Evolutionary conservation across 2,329 filamentous ascomycete genomes (phyloP).

Genomic region (Neonectria hederae): DNA sequence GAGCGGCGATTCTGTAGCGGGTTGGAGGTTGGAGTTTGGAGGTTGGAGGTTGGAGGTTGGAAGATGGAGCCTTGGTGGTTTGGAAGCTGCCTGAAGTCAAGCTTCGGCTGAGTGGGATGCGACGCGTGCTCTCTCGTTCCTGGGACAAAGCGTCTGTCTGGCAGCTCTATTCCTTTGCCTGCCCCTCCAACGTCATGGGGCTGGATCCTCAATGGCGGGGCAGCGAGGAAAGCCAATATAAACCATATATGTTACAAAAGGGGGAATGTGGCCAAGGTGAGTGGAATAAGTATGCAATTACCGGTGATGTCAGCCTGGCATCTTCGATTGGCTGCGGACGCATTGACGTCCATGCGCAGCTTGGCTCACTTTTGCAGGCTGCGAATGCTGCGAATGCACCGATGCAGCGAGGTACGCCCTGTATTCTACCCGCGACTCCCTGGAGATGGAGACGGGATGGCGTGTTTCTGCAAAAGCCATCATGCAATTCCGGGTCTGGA

Average conservation of each 20-base stretch:
- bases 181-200: slow-evolving; percentile 28
- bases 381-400: not conserved
- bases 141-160: slow-evolving; percentile 5
- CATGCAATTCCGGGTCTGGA: slow-evolving; percentile 22
- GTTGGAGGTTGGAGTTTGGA: too few relatives aligned
- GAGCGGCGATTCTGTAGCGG: not conserved
- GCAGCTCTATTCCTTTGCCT: slow-evolving; percentile 16
- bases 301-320: not conserved
- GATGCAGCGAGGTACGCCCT: not conserved
- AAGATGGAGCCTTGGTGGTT: slow-evolving; percentile 19
- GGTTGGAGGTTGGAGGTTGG: too few relatives aligned
- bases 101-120: not conserved
- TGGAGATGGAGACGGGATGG: slow-evolving; percentile 3
- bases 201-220: slow-evolving; percentile 21
- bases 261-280: not conserved
- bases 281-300: not conserved
- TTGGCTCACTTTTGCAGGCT: slow-evolving; percentile 15
- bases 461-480: slow-evolving; percentile 27
- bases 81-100: not conserved
- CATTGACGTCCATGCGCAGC: slow-evolving; percentile 10
- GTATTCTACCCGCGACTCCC: not conserved
- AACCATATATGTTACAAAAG: slow-evolving; percentile 1
- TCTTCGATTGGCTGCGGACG: slow-evolving; percentile 6
- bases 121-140: slow-evolving; percentile 2
- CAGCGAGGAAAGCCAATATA: slow-evolving; percentile 3